These are phyloP conservation scores for Rhexocercosporidium sp. DNA, from an alignment of 2,329 filamentous ascomycete genomes.

Conservation along the genomic window DNA sequence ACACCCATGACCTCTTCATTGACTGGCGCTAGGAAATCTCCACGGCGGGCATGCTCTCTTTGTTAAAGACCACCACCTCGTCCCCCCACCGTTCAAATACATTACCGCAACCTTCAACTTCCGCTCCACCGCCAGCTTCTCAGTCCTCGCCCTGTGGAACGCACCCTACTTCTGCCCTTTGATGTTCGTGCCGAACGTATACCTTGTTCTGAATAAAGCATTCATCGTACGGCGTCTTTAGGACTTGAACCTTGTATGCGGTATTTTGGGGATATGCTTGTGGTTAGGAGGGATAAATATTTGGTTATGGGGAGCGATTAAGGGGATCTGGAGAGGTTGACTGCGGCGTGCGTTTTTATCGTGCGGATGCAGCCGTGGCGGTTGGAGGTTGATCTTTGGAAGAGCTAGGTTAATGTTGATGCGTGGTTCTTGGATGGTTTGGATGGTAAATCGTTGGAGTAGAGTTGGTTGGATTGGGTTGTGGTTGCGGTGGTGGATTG, in stretches of 20 bases:
- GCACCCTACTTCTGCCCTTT: slow-evolving; percentile 56
- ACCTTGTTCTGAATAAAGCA: slow-evolving; percentile 49
- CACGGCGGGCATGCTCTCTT: slow-evolving; percentile 34
- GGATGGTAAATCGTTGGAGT: slow-evolving; percentile 38
- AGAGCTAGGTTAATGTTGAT: slow-evolving; percentile 55
- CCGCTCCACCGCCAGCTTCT: slow-evolving; percentile 45
- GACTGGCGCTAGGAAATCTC: slow-evolving; percentile 44
- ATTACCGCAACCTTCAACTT: slow-evolving; percentile 42
- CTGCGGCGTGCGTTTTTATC: slow-evolving; percentile 49
- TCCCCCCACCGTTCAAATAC: slow-evolving; percentile 45
- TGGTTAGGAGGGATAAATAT: slow-evolving; percentile 49
- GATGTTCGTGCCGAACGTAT: slow-evolving; percentile 54
- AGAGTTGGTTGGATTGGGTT: background rate
- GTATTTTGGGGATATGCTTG: slow-evolving; percentile 46
- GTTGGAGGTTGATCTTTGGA: slow-evolving; percentile 56
- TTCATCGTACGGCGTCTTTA: slow-evolving; percentile 46
- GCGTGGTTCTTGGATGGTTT: slow-evolving; percentile 49
- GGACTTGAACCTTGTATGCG: slow-evolving; percentile 24
- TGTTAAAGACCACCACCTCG: slow-evolving; percentile 43
- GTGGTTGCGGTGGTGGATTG: background rate
- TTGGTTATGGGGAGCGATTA: slow-evolving; percentile 52
- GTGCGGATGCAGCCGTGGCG: slow-evolving; percentile 55
- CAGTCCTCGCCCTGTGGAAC: slow-evolving; percentile 52
- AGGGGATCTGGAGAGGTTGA: slow-evolving; percentile 47
- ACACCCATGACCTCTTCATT: slow-evolving; percentile 49